Evolutionary conservation across 129 eudicot genomes (phyloP).

Genomic region (carrot (Daucus carota)): DNA sequence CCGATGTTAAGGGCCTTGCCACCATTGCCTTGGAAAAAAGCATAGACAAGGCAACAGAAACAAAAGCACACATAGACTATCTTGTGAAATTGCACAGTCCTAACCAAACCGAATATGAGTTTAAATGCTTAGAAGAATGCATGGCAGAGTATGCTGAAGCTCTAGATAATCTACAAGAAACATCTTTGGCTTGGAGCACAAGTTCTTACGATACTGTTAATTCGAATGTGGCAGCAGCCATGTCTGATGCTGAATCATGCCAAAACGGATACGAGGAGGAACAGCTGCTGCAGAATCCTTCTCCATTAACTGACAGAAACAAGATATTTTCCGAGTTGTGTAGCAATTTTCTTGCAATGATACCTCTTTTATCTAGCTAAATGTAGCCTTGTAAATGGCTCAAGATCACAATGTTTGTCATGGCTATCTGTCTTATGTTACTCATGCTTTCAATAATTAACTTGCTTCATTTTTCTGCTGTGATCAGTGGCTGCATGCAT

Average conservation of each 20-base stretch:
- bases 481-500: neutral
- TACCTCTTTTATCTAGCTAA: neutral
- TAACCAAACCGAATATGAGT: slow-evolving; percentile 3
- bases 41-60: slow-evolving; percentile 5
- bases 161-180: slow-evolving; percentile 6
- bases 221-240: slow-evolving; percentile 4
- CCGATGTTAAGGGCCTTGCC: slow-evolving; percentile 12
- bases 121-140: slow-evolving; percentile 3
- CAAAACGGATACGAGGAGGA: slow-evolving; percentile 5
- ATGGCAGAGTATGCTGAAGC: slow-evolving; percentile 9
- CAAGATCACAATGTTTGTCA: neutral
- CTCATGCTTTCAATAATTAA: neutral
- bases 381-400: neutral
- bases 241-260: slow-evolving; percentile 7
- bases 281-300: slow-evolving; percentile 1
- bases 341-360: slow-evolving; percentile 12
- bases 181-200: neutral
- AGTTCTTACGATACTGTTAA: neutral
- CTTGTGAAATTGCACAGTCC: neutral
- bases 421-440: neutral
- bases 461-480: neutral
- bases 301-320: slow-evolving; percentile 10
- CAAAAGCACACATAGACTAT: slow-evolving; percentile 2
- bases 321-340: slow-evolving; percentile 6
- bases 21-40: neutral